These are phyloP conservation scores for Candida corydali DNA, from an alignment of 805 yeast genomes.

Conservation along the genomic window DNA sequence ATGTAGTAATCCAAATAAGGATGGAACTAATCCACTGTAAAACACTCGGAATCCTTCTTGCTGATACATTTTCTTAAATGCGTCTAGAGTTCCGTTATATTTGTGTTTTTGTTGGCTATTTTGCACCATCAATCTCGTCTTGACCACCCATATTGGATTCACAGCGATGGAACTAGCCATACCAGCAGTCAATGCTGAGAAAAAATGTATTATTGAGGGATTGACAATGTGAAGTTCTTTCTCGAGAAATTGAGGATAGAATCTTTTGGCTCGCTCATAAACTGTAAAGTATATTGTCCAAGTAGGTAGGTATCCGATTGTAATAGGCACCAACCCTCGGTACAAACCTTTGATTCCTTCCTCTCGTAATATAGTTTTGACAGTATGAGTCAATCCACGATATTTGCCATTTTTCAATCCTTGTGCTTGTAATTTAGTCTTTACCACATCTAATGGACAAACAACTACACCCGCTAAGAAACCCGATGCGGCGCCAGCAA, in stretches of 20 bases:
- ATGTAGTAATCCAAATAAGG: conserved; percentile 83
- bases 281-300: conserved; percentile 96
- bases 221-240: conserved; percentile 18
- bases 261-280: conserved; percentile 71
- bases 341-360: conserved; percentile 85
- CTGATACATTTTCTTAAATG: conserved; percentile 70
- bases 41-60: conserved; percentile 79
- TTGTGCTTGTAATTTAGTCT: conserved; percentile 91
- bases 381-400: conserved; percentile 59
- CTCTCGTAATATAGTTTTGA: conserved; percentile 61
- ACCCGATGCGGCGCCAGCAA: conserved; percentile 93
- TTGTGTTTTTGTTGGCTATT: conserved; percentile 42
- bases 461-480: conserved; percentile 84
- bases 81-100: conserved; percentile 79
- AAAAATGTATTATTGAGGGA: conserved; percentile 38
- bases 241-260: conserved; percentile 42
- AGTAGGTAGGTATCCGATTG: conserved; percentile 91
- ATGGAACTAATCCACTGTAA: conserved; percentile 87
- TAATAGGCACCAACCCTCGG: conserved; percentile 87
- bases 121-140: conserved; percentile 90
- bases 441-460: conserved; percentile 94
- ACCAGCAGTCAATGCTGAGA: conserved; percentile 83
- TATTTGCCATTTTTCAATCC: conserved; percentile 51
- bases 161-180: conserved; percentile 77
- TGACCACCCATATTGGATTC: conserved; percentile 97